Evolutionary conservation across 179 eudicot species (phyloP), one percentile per base, ranked within the genome.

Genomic region (Beta lomatogona): DNA sequence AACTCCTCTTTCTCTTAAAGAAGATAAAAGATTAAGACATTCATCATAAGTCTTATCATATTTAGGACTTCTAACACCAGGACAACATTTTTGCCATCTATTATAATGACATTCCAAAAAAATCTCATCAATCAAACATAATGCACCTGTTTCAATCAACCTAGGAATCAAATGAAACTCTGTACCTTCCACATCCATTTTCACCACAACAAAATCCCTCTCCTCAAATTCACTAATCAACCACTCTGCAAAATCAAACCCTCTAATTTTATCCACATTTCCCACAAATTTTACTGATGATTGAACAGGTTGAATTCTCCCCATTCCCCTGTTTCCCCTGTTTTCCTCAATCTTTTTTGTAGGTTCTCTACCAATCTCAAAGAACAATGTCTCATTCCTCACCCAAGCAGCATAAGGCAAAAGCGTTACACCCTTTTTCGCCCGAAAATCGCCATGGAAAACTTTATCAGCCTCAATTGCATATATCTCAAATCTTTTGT

Each of bases 161-260:
- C 87, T 90, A 5, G 90, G 90, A 60, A 90, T 84, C 76, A 93
- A 82, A 82, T 88, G 81, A 80, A 93, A 90, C 79, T 94, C 97
- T 16, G 97, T 91, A 73, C 98, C 98, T 88, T 95, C 98, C 25
- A 95, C 93, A 86, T 95, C 98, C 98, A 95, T 95, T 83, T 95
- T 95, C 95, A 95, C 89, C 85, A 95, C 98, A 57, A 95, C 98
- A 79, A 85, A 95, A 77, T 95, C 98, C 72, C 74, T 87, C 84
- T 95, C 95, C 22, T 75, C 61, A 36, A 75, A 0, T 87, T 79
- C 70, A 91, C 93, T 84, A 83, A 90, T 95, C 89, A 95, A 86
- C 98, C 98, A 95, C 58, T 89, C 87, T 4, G 97, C 97, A 77
- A 95, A 95, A 82, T 95, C 98, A 74, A 95, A 95, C 16, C 97